phyloP scores from a whole-genome alignment of 2,329 filamentous ascomycete species.

The Rasamsonia emersonii region DNA sequence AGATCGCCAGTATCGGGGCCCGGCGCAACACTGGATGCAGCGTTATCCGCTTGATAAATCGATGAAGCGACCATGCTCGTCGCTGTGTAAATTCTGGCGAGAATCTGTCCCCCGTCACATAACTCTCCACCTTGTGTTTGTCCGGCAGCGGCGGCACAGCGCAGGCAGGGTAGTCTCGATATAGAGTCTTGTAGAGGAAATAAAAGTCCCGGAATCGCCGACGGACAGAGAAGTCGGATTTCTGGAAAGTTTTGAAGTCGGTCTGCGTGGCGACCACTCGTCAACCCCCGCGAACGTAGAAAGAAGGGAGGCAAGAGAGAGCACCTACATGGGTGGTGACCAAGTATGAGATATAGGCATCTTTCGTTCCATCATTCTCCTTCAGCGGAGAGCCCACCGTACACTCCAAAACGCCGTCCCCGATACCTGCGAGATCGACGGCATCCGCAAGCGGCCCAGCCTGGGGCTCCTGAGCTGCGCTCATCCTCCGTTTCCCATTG shows the following conservation, averaged over 20 bases:
- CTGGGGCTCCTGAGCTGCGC: conserved; percentile 38
- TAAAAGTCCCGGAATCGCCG: conserved; percentile 96
- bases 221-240: conserved; percentile 66
- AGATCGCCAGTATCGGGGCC: conserved; percentile 72
- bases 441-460: conserved; percentile 43
- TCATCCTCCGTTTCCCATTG: conserved; percentile 43
- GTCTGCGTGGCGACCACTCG: conserved; percentile 49
- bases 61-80: conserved; percentile 79
- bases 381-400: conserved; percentile 76
- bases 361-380: conserved; percentile 93
- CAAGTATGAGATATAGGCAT: conserved; percentile 91
- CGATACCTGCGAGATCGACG: conserved; percentile 56
- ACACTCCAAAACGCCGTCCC: conserved; percentile 71
- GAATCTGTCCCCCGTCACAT: conserved; percentile 93
- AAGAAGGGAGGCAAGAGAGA: conserved; percentile 9
- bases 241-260: conserved; percentile 88
- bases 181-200: conserved; percentile 87
- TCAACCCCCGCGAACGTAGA: conserved; percentile 10
- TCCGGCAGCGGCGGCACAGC: conserved; percentile 92
- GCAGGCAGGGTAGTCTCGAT: conserved; percentile 78
- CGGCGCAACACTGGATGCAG: conserved; percentile 83
- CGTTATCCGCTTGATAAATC: conserved; percentile 78
- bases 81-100: conserved; percentile 84
- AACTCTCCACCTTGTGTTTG: conserved; percentile 94
- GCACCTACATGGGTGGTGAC: conserved; percentile 73